Evolutionary conservation across 371 early-diverging fungal genomes (phyloP).

Genomic region (Entomophthora muscae): DNA sequence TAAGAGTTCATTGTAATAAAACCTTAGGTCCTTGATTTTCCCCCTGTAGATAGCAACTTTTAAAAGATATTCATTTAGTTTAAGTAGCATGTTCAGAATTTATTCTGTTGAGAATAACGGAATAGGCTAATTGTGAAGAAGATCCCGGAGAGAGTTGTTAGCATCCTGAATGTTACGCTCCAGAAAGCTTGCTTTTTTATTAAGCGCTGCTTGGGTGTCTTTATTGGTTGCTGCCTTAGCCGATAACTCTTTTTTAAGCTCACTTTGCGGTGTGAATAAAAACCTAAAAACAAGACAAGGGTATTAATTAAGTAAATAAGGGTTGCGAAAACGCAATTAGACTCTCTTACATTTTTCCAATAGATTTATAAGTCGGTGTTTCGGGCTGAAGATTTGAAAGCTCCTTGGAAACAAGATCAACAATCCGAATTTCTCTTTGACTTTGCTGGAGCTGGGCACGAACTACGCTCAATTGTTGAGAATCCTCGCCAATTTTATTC

Average conservation of each 20-base stretch:
- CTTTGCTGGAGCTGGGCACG: neutral
- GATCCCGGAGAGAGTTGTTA: neutral
- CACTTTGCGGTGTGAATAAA: neutral
- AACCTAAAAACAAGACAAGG: neutral
- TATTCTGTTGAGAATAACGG: neutral
- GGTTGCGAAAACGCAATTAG: too few species aligned
- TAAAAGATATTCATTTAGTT: too few species aligned
- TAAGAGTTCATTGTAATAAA: too few species aligned
- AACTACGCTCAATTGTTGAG: neutral
- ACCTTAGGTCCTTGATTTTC: too few species aligned
- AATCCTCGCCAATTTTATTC: neutral
- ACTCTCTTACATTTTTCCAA: conserved; percentile 6
- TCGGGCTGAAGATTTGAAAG: neutral
- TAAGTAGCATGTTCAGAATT: too few species aligned
- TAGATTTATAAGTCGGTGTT: conserved; percentile 3
- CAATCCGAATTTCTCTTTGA: conserved; percentile 3
- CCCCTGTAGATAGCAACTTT: too few species aligned
- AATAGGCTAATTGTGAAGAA: neutral
- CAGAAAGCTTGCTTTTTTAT: neutral
- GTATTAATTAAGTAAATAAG: neutral
- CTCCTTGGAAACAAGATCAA: conserved; percentile 4
- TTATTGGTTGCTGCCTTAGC: neutral
- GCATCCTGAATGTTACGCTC: neutral
- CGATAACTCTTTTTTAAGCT: neutral
- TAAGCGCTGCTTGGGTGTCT: neutral